Percentiles rank a stretch among this genome's conserved stretches.
Conservation (phyloP, 2,329 filamentous ascomycete species). For the Sporothrix luriei region DNA sequence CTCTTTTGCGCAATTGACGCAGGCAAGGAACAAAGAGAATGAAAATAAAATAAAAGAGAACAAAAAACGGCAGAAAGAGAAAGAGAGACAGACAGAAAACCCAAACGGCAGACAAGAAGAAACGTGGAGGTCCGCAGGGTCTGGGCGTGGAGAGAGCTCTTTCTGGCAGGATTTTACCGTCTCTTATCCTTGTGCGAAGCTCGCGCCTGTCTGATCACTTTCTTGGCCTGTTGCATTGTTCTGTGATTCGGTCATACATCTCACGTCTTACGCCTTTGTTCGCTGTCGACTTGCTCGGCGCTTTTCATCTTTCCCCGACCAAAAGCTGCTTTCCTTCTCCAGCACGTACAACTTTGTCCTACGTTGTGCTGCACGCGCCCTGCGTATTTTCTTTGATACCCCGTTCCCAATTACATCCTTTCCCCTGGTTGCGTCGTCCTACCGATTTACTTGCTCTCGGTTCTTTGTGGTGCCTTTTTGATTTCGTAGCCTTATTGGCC, state of each 20-base stretch:
- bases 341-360: background rate
- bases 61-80: background rate
- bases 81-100: background rate
- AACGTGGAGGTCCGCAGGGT: background rate
- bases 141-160: constrained; percentile 15
- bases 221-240: background rate
- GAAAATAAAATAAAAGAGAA: background rate
- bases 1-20: constrained; percentile 1
- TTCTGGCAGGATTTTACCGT: constrained; percentile 22
- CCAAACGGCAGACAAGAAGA: background rate
- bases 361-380: constrained; percentile 21
- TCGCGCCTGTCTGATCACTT: background rate
- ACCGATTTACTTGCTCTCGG: background rate
- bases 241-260: background rate
- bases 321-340: background rate
- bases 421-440: constrained; percentile 4
- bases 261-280: constrained; percentile 20
- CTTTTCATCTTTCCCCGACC: background rate
- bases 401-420: background rate
- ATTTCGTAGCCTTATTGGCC: constrained; percentile 12
- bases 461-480: background rate
- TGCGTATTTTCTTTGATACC: constrained; percentile 25
- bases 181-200: constrained; percentile 3
- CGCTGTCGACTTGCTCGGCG: background rate
- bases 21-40: background rate